Evolutionary conservation across 768 basidiomycete species (phyloP).

Genomic region (Boletus vinaceobasis): DNA sequence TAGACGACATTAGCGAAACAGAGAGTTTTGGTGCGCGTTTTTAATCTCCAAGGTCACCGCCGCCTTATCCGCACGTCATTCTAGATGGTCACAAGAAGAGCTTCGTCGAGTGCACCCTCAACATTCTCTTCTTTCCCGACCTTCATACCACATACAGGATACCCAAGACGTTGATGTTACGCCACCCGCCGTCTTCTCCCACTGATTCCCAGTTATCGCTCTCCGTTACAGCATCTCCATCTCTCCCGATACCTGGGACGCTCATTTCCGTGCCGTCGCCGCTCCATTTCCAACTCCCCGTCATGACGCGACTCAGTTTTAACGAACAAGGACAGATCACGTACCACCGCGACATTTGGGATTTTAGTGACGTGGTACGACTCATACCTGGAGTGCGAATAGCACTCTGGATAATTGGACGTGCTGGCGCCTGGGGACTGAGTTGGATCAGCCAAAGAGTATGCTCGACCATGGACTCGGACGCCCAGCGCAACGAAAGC

Average conservation of each 20-base stretch:
- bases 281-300: conserved; percentile 67
- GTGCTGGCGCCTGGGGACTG: conserved; percentile 57
- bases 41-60: background rate
- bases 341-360: conserved; percentile 79
- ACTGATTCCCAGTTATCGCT: conserved; percentile 26
- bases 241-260: conserved; percentile 57
- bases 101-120: conserved; percentile 77
- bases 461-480: conserved; percentile 7
- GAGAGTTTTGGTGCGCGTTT: conserved; percentile 66
- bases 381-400: conserved; percentile 67
- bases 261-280: conserved; percentile 60
- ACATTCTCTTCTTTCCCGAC: conserved; percentile 72
- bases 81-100: conserved; percentile 71
- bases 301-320: conserved; percentile 70
- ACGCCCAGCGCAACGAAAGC: background rate
- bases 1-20: conserved; percentile 71
- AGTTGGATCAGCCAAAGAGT: conserved; percentile 34
- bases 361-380: conserved; percentile 72
- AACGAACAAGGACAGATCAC: conserved; percentile 82
- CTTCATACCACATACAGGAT: conserved; percentile 49
- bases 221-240: conserved; percentile 38
- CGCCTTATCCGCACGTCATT: background rate
- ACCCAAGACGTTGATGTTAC: conserved; percentile 38
- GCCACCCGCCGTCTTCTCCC: conserved; percentile 31
- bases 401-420: conserved; percentile 65